phyloP scores from a whole-genome alignment of 257 asterid species.

The Leonotis leonurus region DNA sequence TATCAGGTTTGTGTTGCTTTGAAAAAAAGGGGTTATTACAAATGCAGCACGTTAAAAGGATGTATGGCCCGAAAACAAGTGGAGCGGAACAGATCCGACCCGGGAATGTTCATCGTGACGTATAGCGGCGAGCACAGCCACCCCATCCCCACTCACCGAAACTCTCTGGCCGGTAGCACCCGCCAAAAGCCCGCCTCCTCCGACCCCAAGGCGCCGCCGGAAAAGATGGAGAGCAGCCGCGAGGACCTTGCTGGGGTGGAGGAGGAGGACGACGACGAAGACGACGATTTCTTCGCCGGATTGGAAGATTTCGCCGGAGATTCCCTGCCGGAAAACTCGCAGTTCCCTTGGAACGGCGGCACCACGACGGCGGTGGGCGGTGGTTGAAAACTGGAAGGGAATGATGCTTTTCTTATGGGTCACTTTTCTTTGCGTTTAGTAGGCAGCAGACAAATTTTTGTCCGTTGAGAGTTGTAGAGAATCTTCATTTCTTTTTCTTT shows the following conservation, averaged over 20 bases:
- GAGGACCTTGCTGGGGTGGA: constrained; percentile 29
- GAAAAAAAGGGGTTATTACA: constrained; percentile 48
- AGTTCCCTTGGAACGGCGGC: constrained; percentile 43
- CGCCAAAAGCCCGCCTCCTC: constrained; percentile 30
- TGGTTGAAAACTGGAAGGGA: constrained; percentile 9
- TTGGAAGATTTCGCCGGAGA: constrained; percentile 30
- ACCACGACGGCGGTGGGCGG: constrained; percentile 34
- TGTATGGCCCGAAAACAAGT: constrained; percentile 70
- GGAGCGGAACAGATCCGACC: constrained; percentile 51
- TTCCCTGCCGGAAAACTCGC: constrained; percentile 21
- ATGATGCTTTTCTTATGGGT: constrained; percentile 52
- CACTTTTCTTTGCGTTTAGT: constrained; percentile 41
- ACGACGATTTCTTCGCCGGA: constrained; percentile 40
- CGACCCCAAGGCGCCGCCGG: no score
- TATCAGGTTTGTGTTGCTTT: no score
- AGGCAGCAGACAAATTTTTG: constrained; percentile 28
- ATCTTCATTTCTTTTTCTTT: constrained; percentile 34
- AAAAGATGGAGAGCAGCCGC: constrained; percentile 32
- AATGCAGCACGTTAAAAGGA: constrained; percentile 50
- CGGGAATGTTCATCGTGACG: constrained; percentile 48
- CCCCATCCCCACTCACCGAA: constrained; percentile 49
- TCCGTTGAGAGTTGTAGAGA: constrained; percentile 42
- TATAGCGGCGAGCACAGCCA: constrained; percentile 62
- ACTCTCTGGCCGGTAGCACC: constrained; percentile 47
- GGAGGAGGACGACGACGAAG: constrained; percentile 11